Evolutionary conservation across 768 basidiomycete genomes (phyloP).

Genomic region (Pluteus cervinus): DNA sequence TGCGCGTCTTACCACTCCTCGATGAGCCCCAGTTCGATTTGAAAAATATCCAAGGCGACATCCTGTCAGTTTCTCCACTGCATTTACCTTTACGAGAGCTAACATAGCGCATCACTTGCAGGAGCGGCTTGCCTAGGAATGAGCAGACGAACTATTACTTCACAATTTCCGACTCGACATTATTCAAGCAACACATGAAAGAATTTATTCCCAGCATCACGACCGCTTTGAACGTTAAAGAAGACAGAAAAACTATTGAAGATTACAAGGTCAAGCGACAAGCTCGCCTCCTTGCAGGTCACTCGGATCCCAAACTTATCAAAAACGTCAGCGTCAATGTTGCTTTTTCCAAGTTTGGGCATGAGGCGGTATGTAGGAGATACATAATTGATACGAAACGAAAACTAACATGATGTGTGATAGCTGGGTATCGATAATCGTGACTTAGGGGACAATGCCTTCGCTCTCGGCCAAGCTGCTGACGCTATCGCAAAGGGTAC

Average conservation of each 20-base stretch:
- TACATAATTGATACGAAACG: background rate
- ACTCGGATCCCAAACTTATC: too few species aligned
- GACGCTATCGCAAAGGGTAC: conserved; percentile 32
- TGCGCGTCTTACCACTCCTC: too few species aligned
- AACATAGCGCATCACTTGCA: too few species aligned
- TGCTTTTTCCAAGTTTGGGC: conserved; percentile 45
- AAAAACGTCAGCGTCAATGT: conserved; percentile 43
- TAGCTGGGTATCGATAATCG: conserved; percentile 37
- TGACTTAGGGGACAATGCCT: conserved; percentile 29
- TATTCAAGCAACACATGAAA: conserved; percentile 38
- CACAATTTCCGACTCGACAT: conserved; percentile 34
- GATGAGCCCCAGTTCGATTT: too few species aligned
- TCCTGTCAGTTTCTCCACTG: conserved; percentile 27
- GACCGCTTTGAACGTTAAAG: conserved; percentile 34
- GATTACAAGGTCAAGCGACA: conserved; percentile 32
- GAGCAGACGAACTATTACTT: conserved; percentile 47
- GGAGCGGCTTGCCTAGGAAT: conserved; percentile 52
- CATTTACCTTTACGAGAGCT: background rate
- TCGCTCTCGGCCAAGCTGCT: conserved; percentile 32
- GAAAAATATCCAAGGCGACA: conserved; percentile 41
- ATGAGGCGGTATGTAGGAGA: conserved; percentile 26
- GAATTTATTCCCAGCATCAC: conserved; percentile 39
- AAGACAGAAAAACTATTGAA: conserved; percentile 33
- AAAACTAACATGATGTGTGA: too few species aligned
- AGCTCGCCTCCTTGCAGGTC: too few species aligned